These are phyloP conservation scores for Dimocarpus longan DNA, from an alignment of 345 rosid genomes.

Conservation along the genomic window DNA sequence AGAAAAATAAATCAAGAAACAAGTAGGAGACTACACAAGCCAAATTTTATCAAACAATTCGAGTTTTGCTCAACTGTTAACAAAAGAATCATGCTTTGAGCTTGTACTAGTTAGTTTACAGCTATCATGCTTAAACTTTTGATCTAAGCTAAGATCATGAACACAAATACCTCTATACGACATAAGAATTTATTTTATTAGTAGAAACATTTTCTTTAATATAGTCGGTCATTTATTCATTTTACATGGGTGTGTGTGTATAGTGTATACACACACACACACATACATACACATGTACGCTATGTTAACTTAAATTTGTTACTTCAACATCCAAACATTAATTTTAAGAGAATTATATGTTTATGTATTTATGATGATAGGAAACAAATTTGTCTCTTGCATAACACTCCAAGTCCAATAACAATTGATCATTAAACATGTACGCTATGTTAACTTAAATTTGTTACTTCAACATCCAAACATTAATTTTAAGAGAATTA, in stretches of 20 bases:
- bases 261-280: no score
- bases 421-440: neutral
- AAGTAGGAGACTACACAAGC: neutral
- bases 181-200: no score
- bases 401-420: neutral
- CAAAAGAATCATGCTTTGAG: neutral
- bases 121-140: neutral
- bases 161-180: no score
- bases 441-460: no score
- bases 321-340: no score
- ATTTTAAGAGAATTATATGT: neutral
- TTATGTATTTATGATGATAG: neutral
- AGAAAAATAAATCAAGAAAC: neutral
- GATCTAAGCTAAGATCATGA: neutral
- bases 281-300: no score
- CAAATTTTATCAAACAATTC: neutral
- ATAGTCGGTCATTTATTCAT: no score
- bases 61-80: neutral
- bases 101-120: neutral
- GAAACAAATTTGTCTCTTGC: neutral
- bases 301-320: no score
- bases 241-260: no score
- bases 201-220: no score
- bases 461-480: no score
- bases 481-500: neutral